Evolutionary conservation across 352 stramenopile species (phyloP).

Genomic region (Pythium chondricola): DNA sequence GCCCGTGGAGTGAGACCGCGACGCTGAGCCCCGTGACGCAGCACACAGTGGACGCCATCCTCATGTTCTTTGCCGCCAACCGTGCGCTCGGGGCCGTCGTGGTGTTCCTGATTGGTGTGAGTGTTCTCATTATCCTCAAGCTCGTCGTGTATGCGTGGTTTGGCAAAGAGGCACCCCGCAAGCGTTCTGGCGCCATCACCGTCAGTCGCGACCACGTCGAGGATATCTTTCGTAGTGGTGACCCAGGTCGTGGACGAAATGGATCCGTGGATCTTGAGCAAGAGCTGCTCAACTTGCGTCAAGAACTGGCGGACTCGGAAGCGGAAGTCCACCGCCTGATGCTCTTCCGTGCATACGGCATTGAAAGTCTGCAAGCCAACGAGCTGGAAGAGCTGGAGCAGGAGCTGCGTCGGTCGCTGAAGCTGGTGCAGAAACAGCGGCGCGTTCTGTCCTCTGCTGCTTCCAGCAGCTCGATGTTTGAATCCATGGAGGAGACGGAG

Average conservation of each 20-base stretch:
- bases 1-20: slow-evolving; percentile 44
- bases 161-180: slow-evolving; percentile 1
- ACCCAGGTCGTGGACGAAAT: background rate
- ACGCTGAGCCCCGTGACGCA: slow-evolving; percentile 39
- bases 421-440: slow-evolving; percentile 35
- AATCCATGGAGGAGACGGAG: slow-evolving; percentile 17
- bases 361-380: slow-evolving; percentile 37
- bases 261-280: slow-evolving; percentile 28
- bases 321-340: slow-evolving; percentile 67
- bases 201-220: background rate
- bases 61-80: slow-evolving; percentile 39
- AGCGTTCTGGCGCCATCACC: background rate
- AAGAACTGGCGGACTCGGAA: slow-evolving; percentile 74
- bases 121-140: slow-evolving; percentile 32
- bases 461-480: slow-evolving; percentile 1
- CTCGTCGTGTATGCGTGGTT: slow-evolving; percentile 31
- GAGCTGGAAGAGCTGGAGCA: slow-evolving; percentile 50
- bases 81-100: slow-evolving; percentile 42
- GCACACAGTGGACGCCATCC: slow-evolving; percentile 45
- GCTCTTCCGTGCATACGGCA: slow-evolving; percentile 68
- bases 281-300: slow-evolving; percentile 57
- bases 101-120: slow-evolving; percentile 38
- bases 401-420: slow-evolving; percentile 49
- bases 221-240: background rate
- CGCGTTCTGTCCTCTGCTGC: background rate